These are phyloP conservation scores for Rickenella mellea DNA, from an alignment of 768 basidiomycete genomes.

Conservation along the genomic window DNA sequence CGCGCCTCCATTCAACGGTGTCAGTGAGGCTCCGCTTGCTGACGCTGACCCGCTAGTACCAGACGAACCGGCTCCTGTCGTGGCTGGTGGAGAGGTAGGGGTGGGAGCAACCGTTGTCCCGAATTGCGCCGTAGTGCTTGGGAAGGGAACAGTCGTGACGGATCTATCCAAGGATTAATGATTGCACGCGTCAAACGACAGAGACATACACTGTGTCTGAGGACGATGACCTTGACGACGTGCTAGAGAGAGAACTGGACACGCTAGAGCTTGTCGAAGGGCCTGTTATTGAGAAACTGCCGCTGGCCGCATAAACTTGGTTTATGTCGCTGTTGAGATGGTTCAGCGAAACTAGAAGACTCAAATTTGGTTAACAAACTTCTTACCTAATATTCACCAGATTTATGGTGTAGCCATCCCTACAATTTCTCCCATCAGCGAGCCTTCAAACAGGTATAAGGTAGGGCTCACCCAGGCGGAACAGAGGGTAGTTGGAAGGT, in stretches of 20 bases:
- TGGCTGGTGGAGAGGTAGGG: too few species aligned
- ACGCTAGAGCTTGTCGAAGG: constrained; percentile 31
- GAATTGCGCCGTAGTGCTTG: background rate
- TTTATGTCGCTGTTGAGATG: background rate
- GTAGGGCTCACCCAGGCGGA: constrained; percentile 33
- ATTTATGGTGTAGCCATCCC: constrained; percentile 38
- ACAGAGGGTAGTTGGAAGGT: constrained; percentile 31
- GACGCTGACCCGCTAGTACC: constrained; percentile 6
- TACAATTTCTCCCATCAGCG: constrained; percentile 12
- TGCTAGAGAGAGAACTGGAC: constrained; percentile 3
- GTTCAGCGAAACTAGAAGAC: background rate
- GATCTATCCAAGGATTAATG: too few species aligned
- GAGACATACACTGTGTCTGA: constrained; percentile 7
- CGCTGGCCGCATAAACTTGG: constrained; percentile 30
- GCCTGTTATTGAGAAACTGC: constrained; percentile 29
- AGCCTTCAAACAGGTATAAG: background rate
- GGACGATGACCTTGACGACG: constrained; percentile 10
- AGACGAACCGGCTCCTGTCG: background rate
- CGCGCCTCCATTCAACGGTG: constrained; percentile 21
- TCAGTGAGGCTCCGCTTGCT: constrained; percentile 17
- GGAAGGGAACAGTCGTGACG: too few species aligned
- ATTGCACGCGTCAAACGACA: too few species aligned
- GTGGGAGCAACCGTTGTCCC: background rate
- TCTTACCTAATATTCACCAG: constrained; percentile 33
- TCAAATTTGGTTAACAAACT: background rate